Evolutionary conservation across 805 yeast species (phyloP), one percentile per base, ranked within the genome.

Genomic region (Candida awuae): DNA sequence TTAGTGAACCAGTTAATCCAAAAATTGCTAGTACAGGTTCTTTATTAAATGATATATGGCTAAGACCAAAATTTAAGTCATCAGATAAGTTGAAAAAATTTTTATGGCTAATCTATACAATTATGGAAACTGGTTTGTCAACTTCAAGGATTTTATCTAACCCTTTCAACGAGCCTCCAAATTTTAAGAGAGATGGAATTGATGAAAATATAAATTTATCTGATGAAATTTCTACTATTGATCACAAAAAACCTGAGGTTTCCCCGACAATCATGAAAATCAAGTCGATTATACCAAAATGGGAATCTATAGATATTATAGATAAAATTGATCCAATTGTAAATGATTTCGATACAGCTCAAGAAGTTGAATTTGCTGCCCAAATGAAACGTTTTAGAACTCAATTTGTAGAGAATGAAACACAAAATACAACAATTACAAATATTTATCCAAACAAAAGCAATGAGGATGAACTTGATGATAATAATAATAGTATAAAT

Each of bases 31-130:
- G 39, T 10, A 45, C 52, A 1, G 65, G 64, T 14, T 68, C 70
- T 43, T 71, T 77, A 32, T 76, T 86, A 49, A 79, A 78, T 65
- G 92, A 84, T 51, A 70, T 88, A 29, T 78, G 90, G 58, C 70
- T 84, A 58, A 73, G 77, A 47, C 60, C 77, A 2, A 62, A 66
- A 4, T 70, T 76, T 29, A 71, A 77, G 39, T 84, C 95, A 4
- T 56, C 55, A 19, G 77, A 76, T 41, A 71, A 95, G 44, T 85
- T 85, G 2, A 62, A 70, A 38, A 68, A 92, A 28, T 78, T 90
- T 46, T 58, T 90, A 43, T 90, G 97, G 97, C 62, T 90, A 27
- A 52, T 85, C 31, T 88, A 85, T 49, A 72, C 84, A 2, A 84
- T 81, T 52, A 63, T 83, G 46, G 96, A 90, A 54, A 83, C 95